These are phyloP conservation scores for Eimeria brunetti DNA, from an alignment of 169 alveolate genomes.

Conservation along the genomic window DNA sequence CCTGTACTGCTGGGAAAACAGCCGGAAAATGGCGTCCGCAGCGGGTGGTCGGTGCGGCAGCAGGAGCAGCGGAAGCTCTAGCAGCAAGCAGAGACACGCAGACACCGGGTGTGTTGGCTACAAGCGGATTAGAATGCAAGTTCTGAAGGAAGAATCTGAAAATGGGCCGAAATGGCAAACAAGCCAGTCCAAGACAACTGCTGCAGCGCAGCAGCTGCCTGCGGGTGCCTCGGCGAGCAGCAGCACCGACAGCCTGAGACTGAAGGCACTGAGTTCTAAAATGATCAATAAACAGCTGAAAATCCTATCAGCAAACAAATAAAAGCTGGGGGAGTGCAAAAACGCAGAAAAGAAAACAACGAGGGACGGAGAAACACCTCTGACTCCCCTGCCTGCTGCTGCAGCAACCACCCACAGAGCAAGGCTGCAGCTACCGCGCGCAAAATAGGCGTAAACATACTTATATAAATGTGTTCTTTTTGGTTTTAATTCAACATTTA, in stretches of 20 bases:
- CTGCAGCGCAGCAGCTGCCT: slow-evolving; percentile 55
- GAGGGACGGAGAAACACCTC: not conserved
- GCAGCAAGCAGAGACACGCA: not conserved
- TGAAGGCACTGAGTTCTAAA: not conserved
- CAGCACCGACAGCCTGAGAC: slow-evolving; percentile 28
- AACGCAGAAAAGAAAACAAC: not conserved
- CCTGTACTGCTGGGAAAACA: not conserved
- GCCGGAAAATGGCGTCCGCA: slow-evolving; percentile 14
- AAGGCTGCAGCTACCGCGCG: slow-evolving; percentile 57
- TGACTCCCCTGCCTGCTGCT: not conserved
- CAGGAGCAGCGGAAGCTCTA: slow-evolving; percentile 17
- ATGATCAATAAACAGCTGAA: not conserved
- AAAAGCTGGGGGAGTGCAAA: slow-evolving; percentile 1
- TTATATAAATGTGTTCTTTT: not conserved
- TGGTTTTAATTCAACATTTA: not conserved
- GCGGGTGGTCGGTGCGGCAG: slow-evolving; percentile 38
- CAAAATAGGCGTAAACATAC: slow-evolving; percentile 14
- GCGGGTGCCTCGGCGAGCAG: slow-evolving; percentile 62
- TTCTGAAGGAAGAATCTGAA: not conserved
- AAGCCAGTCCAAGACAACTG: not conserved
- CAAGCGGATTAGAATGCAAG: slow-evolving; percentile 9
- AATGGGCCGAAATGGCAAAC: not conserved
- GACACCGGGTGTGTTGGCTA: slow-evolving; percentile 31
- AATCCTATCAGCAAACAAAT: slow-evolving; percentile 36
- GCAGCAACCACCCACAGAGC: slow-evolving; percentile 29